Evolutionary conservation across 164 flowering plant genomes (phyloP).

Genomic region (Umbilicus rupestris): DNA sequence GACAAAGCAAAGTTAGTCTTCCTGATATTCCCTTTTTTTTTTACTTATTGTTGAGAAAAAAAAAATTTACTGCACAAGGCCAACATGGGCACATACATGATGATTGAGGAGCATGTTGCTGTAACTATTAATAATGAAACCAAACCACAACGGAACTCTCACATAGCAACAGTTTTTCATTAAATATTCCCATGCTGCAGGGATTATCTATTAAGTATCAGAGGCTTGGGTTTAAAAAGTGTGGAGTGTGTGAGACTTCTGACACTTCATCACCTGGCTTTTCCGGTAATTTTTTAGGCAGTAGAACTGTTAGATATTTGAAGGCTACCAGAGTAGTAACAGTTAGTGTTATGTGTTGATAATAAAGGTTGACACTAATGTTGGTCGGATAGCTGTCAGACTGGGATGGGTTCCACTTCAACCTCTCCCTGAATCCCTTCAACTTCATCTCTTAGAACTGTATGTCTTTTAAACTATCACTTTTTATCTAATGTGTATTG

Average conservation of each 20-base stretch:
- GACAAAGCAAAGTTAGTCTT: constrained; percentile 39
- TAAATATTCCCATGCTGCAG: constrained; percentile 24
- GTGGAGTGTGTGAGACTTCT: constrained; percentile 93
- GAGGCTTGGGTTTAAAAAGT: constrained; percentile 90
- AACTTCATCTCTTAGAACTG: constrained; percentile 45
- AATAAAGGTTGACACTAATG: constrained; percentile 40
- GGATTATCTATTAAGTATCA: constrained; percentile 75
- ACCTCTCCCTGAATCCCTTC: constrained; percentile 49
- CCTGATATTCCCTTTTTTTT: not conserved
- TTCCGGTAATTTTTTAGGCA: constrained; percentile 55
- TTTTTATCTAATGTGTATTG: not conserved
- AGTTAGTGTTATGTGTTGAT: not conserved
- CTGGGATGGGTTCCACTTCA: constrained; percentile 52
- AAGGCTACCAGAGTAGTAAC: not conserved
- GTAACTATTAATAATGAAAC: not conserved
- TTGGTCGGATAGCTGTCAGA: constrained; percentile 49
- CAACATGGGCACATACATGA: not conserved
- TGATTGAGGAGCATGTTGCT: not conserved
- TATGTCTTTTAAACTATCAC: constrained; percentile 14
- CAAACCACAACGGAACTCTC: not conserved
- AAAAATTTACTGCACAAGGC: not conserved
- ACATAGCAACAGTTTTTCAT: not conserved
- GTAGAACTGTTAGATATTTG: not conserved
- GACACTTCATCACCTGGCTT: constrained; percentile 92
- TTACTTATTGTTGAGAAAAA: not conserved